phyloP scores from a whole-genome alignment of 768 basidiomycete species.

The Jaapia argillacea region DNA sequence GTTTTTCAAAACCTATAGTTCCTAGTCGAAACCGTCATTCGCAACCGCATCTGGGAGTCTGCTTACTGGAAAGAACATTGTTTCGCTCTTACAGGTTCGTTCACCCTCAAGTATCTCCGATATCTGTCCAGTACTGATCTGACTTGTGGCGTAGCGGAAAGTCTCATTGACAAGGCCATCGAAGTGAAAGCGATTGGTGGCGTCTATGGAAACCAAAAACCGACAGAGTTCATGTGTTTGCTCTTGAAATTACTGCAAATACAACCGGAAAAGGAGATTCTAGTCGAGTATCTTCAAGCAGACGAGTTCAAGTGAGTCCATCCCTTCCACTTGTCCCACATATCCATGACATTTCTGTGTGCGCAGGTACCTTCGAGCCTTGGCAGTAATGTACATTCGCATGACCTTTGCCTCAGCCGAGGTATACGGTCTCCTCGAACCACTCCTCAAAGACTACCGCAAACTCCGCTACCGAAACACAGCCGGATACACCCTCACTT shows the following conservation, averaged over 20 bases:
- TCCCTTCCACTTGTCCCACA: not conserved
- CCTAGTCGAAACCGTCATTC: conserved; percentile 92
- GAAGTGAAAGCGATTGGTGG: conserved; percentile 79
- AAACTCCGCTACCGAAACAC: conserved; percentile 74
- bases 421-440: conserved; percentile 89
- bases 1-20: conserved; percentile 39
- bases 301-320: conserved; percentile 95
- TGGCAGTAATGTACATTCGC: conserved; percentile 90
- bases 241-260: conserved; percentile 92
- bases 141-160: conserved; percentile 69
- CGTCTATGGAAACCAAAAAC: conserved; percentile 90
- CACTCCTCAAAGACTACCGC: conserved; percentile 86
- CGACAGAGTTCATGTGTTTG: conserved; percentile 89
- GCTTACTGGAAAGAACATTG: conserved; percentile 98
- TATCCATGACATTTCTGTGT: conserved; percentile 1
- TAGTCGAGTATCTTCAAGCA: conserved; percentile 89
- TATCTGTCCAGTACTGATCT: conserved; percentile 4
- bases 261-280: conserved; percentile 95
- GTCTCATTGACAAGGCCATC: conserved; percentile 88
- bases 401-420: conserved; percentile 89
- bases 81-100: conserved; percentile 86
- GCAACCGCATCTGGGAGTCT: conserved; percentile 93
- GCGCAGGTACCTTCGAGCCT: conserved; percentile 80
- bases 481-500: conserved; percentile 83
- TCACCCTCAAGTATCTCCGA: not conserved